Conservation (phyloP, 2,329 filamentous ascomycete genomes). For the Calonectria montana region DNA sequence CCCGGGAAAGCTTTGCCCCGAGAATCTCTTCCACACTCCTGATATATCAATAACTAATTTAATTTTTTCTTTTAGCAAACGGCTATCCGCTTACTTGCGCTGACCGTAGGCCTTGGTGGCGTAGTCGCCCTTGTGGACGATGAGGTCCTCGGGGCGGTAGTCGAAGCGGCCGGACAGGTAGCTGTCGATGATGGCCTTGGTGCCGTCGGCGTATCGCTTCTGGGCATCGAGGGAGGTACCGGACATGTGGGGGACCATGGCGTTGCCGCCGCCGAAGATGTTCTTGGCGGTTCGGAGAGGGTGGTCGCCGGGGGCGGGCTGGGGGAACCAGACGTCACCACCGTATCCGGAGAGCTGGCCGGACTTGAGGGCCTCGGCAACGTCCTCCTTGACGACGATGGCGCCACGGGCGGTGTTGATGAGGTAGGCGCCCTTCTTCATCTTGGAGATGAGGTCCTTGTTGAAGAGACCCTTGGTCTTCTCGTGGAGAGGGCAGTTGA, state of each 20-base stretch:
- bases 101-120: conserved; percentile 94
- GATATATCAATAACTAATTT: conserved; percentile 9
- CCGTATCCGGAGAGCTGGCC: conserved; percentile 93
- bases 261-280: conserved; percentile 96
- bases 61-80: conserved; percentile 3
- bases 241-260: conserved; percentile 99
- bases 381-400: conserved; percentile 99
- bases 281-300: conserved; percentile 92
- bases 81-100: conserved; percentile 52
- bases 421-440: conserved; percentile 98
- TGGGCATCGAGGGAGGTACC: conserved; percentile 99
- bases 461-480: conserved; percentile 97
- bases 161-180: conserved; percentile 91
- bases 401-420: conserved; percentile 98
- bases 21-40: background rate
- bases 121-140: conserved; percentile 90
- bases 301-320: conserved; percentile 95
- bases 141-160: conserved; percentile 91
- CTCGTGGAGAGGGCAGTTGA: conserved; percentile 99
- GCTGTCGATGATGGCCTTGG: conserved; percentile 89
- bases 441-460: conserved; percentile 98
- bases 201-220: conserved; percentile 87
- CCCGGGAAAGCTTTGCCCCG: no score
- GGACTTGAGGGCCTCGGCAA: conserved; percentile 89
- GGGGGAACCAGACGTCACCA: conserved; percentile 96